Evolutionary conservation across 306 rosid genomes (phyloP).

Genomic region (Cicer cuneatum): DNA sequence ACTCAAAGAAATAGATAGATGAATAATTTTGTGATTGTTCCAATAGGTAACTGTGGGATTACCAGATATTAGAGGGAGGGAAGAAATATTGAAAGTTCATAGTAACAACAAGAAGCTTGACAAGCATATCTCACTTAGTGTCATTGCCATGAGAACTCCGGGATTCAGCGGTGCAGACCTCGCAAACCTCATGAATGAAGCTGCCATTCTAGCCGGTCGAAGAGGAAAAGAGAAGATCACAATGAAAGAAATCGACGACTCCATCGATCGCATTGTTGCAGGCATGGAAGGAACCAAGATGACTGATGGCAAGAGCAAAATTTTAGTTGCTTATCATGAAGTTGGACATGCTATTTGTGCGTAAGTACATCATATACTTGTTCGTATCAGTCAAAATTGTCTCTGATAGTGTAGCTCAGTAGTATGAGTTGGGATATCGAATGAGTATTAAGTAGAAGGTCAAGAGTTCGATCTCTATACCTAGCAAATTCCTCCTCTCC

Average conservation of each 20-base stretch:
- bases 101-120: constrained; percentile 75
- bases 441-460: too few species aligned
- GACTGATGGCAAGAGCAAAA: constrained; percentile 80
- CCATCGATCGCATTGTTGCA: constrained; percentile 78
- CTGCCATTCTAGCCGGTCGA: constrained; percentile 84
- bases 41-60: constrained; percentile 69
- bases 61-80: constrained; percentile 79
- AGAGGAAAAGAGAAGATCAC: constrained; percentile 65
- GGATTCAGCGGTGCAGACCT: constrained; percentile 84
- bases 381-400: not conserved
- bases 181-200: constrained; percentile 84
- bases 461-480: too few species aligned
- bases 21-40: not conserved
- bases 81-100: constrained; percentile 78
- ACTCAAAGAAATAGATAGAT: not conserved
- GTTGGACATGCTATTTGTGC: constrained; percentile 87
- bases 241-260: constrained; percentile 66
- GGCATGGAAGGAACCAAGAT: constrained; percentile 89
- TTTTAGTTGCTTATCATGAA: constrained; percentile 82
- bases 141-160: constrained; percentile 72
- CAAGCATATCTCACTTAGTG: constrained; percentile 58
- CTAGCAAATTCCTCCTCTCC: too few species aligned
- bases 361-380: constrained; percentile 56
- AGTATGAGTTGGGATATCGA: too few species aligned
- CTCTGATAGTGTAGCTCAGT: too few species aligned